Base-by-base conservation (phyloP, 768 basidiomycete species). In the Lyophyllum decastes region DNA sequence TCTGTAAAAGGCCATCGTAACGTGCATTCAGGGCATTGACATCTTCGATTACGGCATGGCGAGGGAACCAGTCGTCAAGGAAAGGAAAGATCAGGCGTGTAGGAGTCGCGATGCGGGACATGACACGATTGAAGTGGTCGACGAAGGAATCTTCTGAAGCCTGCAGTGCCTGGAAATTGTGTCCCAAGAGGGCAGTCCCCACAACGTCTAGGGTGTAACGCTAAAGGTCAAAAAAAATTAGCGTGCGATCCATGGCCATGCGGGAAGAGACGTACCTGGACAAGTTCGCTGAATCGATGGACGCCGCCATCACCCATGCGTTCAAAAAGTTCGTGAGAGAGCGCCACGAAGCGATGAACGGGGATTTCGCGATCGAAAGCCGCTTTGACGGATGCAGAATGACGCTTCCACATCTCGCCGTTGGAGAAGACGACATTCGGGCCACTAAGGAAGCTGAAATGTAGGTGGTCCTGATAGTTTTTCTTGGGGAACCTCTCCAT, bases 341-440 rank as follows among this genome's bases (percentile, higher is more conserved):
- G 62, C 2, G 57, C 19, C 11, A 70, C 66, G 52, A 76, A 76
- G 17, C 65, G 58, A 46, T 73, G 66, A 22, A 77, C 61, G 16
- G 76, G 76, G 14, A 73, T 65, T 38, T 71, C 67, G 16, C 68
- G 64, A 52, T 68, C 64, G 34, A 77, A 68, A 2, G 75, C 75
- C 10, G 69, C 64, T 49, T 68, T 73, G 22, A 76, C 69, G n/a
- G 71, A 64, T 4, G 62, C 58, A 11, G 73, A 74, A 35, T 77
- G 76, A 19, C 70, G 62, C 57, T 71, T 72, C 75, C 75, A 77
- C 53, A 60, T 66, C 44, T 72, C 72, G 14, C 76, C 75, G 56
- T 76, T 76, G 43, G 74, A 68, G 56, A 76, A 67, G 56, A 77
- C 65, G 26, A 78, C 68, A 41, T 76, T 78, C 17, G 74, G 62